Evolutionary conservation across 1,284 basidiomycete genomes (phyloP), one percentile per base, ranked within the genome.

Genomic region (Ganoderma resinaceum): DNA sequence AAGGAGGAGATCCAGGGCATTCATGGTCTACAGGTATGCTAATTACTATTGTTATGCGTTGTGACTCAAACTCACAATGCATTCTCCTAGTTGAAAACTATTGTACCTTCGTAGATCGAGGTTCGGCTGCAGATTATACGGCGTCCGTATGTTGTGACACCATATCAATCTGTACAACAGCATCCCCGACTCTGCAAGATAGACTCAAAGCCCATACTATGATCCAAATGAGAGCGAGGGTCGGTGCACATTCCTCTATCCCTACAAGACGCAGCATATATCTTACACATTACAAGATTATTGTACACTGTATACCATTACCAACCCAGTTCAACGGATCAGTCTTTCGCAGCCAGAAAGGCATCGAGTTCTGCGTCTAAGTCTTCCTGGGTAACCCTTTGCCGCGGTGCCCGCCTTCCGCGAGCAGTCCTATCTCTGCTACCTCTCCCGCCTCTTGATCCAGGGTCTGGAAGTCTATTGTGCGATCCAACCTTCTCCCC

Each of bases 1-100:
- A 97, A 97, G 81, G 85, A 93, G 75, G 96, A 98, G 78, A 97
- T 99, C 68, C 87, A 90, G 75, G 91, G 87, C 29, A 97, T 99
- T 71, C 97, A 99, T 79, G 97, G 97, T 1, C 81, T 99, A 35
- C 97, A 98, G 86, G 98, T 97, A 71, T 23, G 37, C 29, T 20
- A 72, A 4, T 35, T 16, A 23, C 43, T 40, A 26, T 31, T 9
- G 9, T 38, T 5, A 42, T 26, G 29, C 16, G 26, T 20, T 38
- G 26, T n/a, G 11, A 11, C 58, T 18, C 18, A 11, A 46, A 18
- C 23, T 23, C 20, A 60, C 33, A 16, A 1, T 23, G 6, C 9
- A n/a, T 2, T 20, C 35, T 31, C 2, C 9, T 35, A 72, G 71
- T 66, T 72, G 43, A 72, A 72, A 59, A 72, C 71, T 20, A 64